Percentiles rank a stretch among this genome's conserved stretches.
These are phyloP conservation scores for Salix purpurea DNA, from an alignment of 345 rosid species.

Conservation along the genomic window DNA sequence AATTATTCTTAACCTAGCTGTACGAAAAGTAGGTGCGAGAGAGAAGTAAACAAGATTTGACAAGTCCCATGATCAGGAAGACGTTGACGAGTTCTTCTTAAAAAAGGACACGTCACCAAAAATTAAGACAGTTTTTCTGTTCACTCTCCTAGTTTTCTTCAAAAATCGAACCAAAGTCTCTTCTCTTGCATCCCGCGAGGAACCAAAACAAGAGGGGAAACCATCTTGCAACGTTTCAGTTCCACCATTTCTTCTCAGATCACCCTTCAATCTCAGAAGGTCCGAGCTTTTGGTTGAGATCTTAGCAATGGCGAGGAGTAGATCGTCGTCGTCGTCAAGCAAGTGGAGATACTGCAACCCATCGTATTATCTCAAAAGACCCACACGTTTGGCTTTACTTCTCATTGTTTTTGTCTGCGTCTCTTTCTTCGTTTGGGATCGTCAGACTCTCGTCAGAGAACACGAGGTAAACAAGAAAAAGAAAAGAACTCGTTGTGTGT, in stretches of 20 bases:
- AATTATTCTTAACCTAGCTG: no score
- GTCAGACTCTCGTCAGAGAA: conserved; percentile 67
- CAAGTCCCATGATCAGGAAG: no score
- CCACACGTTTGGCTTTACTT: conserved; percentile 66
- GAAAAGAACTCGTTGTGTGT: background rate
- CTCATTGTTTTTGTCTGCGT: conserved; percentile 59
- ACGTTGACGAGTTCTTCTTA: no score
- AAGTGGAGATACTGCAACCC: conserved; percentile 65
- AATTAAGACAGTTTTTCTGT: background rate
- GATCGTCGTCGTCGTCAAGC: conserved; percentile 40
- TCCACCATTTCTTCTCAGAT: background rate
- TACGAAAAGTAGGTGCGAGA: no score
- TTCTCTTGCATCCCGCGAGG: background rate
- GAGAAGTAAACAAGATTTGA: no score
- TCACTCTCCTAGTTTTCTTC: background rate
- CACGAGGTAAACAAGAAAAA: conserved; percentile 49
- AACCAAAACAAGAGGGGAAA: background rate
- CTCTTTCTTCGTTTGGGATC: conserved; percentile 76
- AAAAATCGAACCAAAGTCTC: background rate
- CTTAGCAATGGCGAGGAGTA: conserved; percentile 40
- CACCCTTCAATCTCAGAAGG: background rate
- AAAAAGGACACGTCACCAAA: no score
- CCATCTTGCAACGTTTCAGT: background rate
- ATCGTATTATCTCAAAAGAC: conserved; percentile 64
- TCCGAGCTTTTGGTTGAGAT: background rate